A percentile compares a stretch with the other conserved stretches of the same genome.
These are phyloP conservation scores for Talaromyces amestolkiae DNA, from an alignment of 2,329 filamentous ascomycete genomes.

Conservation along the genomic window DNA sequence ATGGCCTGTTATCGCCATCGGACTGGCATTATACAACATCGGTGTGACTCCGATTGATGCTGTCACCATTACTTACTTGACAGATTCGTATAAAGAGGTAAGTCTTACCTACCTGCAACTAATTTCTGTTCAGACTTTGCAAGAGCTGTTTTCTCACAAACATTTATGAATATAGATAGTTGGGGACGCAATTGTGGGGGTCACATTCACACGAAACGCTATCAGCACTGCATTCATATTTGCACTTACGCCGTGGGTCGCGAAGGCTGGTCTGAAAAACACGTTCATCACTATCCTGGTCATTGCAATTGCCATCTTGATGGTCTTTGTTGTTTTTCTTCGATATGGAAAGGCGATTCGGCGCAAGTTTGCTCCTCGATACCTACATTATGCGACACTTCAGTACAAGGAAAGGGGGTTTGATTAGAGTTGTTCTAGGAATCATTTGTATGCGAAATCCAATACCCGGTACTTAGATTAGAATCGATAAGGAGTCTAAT, in stretches of 20 bases:
- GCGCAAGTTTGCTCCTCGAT: conserved; percentile 3
- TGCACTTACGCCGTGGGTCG: neutral
- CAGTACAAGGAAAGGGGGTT: conserved; percentile 3
- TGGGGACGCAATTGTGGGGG: conserved; percentile 3
- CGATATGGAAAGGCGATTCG: conserved; percentile 5
- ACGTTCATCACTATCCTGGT: conserved; percentile 10
- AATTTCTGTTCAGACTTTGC: neutral
- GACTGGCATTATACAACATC: conserved; percentile 1
- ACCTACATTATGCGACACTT: neutral
- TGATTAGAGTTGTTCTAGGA: neutral
- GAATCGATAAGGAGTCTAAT: no score
- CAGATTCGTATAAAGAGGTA: conserved; percentile 9
- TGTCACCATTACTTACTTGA: conserved; percentile 1
- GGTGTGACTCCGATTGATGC: conserved; percentile 2
- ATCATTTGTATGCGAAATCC: neutral
- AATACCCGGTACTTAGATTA: no score
- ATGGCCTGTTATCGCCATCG: conserved; percentile 7
- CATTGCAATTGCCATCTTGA: conserved; percentile 6
- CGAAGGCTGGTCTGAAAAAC: neutral
- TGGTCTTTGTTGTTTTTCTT: conserved; percentile 2
- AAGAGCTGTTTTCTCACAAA: neutral
- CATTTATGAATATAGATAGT: neutral
- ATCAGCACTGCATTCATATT: conserved; percentile 6
- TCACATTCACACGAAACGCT: neutral
- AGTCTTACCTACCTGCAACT: neutral